Conservation (phyloP, 345 rosid species). For the Physaria fendleri region DNA sequence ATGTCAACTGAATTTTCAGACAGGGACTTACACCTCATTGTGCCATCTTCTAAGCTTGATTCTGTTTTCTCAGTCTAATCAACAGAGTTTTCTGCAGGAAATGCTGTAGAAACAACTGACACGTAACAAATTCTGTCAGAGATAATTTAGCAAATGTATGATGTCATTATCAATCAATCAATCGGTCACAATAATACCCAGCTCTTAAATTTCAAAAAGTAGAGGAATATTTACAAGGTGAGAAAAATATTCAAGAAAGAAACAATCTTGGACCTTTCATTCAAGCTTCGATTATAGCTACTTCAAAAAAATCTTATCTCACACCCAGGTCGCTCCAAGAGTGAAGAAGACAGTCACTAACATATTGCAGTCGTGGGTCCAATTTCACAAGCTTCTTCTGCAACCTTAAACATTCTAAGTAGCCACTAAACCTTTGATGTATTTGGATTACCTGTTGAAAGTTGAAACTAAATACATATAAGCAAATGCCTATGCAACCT, state of each 20-base stretch:
- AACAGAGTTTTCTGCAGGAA: conserved; percentile 25
- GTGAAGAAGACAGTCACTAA: conserved; percentile 24
- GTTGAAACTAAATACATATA: too few species aligned
- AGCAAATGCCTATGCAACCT: conserved; percentile 3
- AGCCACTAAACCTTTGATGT: conserved; percentile 4
- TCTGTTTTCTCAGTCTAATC: conserved; percentile 26
- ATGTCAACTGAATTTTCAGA: neutral
- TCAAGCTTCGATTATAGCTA: conserved; percentile 22
- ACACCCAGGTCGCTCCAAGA: conserved; percentile 17
- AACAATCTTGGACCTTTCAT: conserved; percentile 10
- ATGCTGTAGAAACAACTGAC: conserved; percentile 26
- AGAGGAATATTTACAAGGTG: conserved; percentile 3
- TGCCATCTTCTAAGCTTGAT: conserved; percentile 23
- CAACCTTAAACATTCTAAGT: conserved; percentile 28
- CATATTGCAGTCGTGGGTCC: conserved; percentile 25
- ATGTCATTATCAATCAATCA: conserved; percentile 32
- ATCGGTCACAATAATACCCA: conserved; percentile 17
- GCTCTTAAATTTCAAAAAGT: neutral
- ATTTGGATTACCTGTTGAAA: neutral
- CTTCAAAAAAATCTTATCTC: neutral
- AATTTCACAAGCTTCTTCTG: conserved; percentile 15
- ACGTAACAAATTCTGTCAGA: conserved; percentile 35
- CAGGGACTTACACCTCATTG: conserved; percentile 8
- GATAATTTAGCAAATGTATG: conserved; percentile 33
- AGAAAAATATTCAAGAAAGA: conserved; percentile 31